These are phyloP conservation scores for Trichoderma brevicompactum DNA, from an alignment of 2,329 filamentous ascomycete genomes.

Conservation along the genomic window DNA sequence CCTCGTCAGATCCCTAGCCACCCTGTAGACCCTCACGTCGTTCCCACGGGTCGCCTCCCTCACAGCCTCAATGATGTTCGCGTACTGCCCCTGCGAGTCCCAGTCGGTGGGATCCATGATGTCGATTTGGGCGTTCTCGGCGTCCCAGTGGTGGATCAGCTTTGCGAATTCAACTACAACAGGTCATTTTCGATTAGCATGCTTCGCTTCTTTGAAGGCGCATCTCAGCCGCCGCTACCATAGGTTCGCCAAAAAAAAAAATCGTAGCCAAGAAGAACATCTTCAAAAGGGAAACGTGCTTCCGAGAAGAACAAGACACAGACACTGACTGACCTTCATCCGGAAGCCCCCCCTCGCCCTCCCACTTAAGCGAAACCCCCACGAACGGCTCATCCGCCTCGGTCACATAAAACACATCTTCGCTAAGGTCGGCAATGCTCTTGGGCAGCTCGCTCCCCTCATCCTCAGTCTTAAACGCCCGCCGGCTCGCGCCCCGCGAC, in stretches of 20 bases:
- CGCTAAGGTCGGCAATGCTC: slow-evolving; percentile 54
- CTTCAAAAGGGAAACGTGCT: no score
- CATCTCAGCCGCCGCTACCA: not conserved
- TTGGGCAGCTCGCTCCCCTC: slow-evolving; percentile 63
- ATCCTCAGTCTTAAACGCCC: slow-evolving; percentile 56
- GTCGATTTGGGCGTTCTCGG: slow-evolving; percentile 60
- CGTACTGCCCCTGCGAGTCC: slow-evolving; percentile 73
- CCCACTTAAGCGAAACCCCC: slow-evolving; percentile 70
- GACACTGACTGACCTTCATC: slow-evolving; percentile 57
- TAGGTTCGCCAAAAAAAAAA: not conserved
- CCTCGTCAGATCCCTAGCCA: slow-evolving; percentile 65
- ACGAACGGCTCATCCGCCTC: slow-evolving; percentile 88
- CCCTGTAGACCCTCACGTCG: slow-evolving; percentile 75
- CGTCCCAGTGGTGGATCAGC: slow-evolving; percentile 63
- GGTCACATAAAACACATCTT: slow-evolving; percentile 70
- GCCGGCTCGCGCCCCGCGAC: slow-evolving; percentile 34
- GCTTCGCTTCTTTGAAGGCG: no score
- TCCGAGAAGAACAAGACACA: not conserved
- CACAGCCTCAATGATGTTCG: slow-evolving; percentile 69
- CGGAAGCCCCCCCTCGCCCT: slow-evolving; percentile 55
- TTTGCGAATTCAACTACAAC: slow-evolving; percentile 69
- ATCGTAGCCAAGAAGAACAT: not conserved
- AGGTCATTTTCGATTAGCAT: not conserved
- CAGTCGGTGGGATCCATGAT: slow-evolving; percentile 73
- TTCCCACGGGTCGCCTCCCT: slow-evolving; percentile 64